These are phyloP conservation scores for Aspergillus cejpii DNA, from an alignment of 2,329 filamentous ascomycete genomes.

Conservation along the genomic window DNA sequence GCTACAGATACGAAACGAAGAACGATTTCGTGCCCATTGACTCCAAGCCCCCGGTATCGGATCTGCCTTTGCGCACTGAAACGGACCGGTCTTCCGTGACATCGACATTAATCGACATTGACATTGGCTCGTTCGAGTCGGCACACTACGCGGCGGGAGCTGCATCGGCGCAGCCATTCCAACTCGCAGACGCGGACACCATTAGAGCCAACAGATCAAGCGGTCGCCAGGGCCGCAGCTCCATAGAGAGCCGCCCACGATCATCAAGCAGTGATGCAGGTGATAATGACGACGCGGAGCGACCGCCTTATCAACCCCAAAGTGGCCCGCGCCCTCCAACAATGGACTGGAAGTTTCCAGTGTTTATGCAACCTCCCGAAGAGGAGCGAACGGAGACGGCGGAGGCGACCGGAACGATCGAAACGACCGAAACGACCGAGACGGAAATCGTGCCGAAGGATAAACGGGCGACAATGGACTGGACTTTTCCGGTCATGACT, in stretches of 20 bases:
- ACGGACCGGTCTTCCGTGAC: slow-evolving; percentile 44
- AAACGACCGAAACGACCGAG: not conserved
- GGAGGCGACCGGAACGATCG: not conserved
- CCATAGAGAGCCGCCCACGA: slow-evolving; percentile 30
- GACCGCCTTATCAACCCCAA: slow-evolving; percentile 27
- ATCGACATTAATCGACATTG: slow-evolving; percentile 49
- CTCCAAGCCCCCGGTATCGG: slow-evolving; percentile 43
- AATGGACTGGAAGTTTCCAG: slow-evolving; percentile 44
- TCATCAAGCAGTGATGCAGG: slow-evolving; percentile 28
- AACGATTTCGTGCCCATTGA: slow-evolving; percentile 45
- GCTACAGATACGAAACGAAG: slow-evolving; percentile 54
- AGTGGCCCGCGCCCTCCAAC: slow-evolving; percentile 40
- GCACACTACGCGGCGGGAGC: slow-evolving; percentile 48
- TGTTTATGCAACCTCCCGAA: slow-evolving; percentile 23
- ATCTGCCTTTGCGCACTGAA: slow-evolving; percentile 48
- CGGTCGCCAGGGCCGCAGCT: slow-evolving; percentile 39
- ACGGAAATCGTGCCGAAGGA: slow-evolving; percentile 15
- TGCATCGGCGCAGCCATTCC: slow-evolving; percentile 46
- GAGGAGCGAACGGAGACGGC: slow-evolving; percentile 10
- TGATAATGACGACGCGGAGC: slow-evolving; percentile 20
- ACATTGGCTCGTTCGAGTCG: slow-evolving; percentile 49
- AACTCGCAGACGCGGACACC: slow-evolving; percentile 49
- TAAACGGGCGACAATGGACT: slow-evolving; percentile 45
- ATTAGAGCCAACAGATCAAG: slow-evolving; percentile 51
- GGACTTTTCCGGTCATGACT: slow-evolving; percentile 48